Percentiles rank a stretch among this genome's conserved stretches.
phyloP scores from a whole-genome alignment of 441 rosid species.

The Euphorbia schlechtendalii region DNA sequence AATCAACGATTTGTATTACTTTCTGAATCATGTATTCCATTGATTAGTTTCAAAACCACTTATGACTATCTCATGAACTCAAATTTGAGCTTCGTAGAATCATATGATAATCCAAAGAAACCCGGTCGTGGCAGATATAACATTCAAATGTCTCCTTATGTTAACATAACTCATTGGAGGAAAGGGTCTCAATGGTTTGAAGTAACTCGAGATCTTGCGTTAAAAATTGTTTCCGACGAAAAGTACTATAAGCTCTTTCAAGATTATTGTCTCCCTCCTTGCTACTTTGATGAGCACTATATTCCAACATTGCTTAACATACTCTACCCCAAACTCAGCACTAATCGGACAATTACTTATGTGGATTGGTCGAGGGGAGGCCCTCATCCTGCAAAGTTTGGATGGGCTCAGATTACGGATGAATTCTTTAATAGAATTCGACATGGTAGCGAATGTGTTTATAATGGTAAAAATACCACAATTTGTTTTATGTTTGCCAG shows the following conservation, averaged over 20 bases:
- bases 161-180: slow-evolving; percentile 49
- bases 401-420: slow-evolving; percentile 34
- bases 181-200: slow-evolving; percentile 67
- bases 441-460: slow-evolving; percentile 33
- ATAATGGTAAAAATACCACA: slow-evolving; percentile 29
- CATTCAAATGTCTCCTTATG: slow-evolving; percentile 40
- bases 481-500: slow-evolving; percentile 52
- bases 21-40: slow-evolving; percentile 26
- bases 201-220: slow-evolving; percentile 37
- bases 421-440: slow-evolving; percentile 44
- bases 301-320: slow-evolving; percentile 45
- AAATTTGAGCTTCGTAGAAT: slow-evolving; percentile 34
- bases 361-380: slow-evolving; percentile 60
- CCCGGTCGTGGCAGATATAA: slow-evolving; percentile 48
- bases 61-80: slow-evolving; percentile 44
- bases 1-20: slow-evolving; percentile 24
- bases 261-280: slow-evolving; percentile 36
- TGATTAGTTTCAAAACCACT: slow-evolving; percentile 20
- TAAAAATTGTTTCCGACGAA: slow-evolving; percentile 28
- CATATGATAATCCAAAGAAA: slow-evolving; percentile 40
- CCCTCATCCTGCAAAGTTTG: slow-evolving; percentile 48
- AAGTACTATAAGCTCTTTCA: slow-evolving; percentile 31
- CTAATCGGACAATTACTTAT: slow-evolving; percentile 54
- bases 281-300: slow-evolving; percentile 58
- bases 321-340: slow-evolving; percentile 20